These are phyloP conservation scores for Ophiobolus disseminans DNA, from an alignment of 2,329 filamentous ascomycete genomes.

Conservation along the genomic window DNA sequence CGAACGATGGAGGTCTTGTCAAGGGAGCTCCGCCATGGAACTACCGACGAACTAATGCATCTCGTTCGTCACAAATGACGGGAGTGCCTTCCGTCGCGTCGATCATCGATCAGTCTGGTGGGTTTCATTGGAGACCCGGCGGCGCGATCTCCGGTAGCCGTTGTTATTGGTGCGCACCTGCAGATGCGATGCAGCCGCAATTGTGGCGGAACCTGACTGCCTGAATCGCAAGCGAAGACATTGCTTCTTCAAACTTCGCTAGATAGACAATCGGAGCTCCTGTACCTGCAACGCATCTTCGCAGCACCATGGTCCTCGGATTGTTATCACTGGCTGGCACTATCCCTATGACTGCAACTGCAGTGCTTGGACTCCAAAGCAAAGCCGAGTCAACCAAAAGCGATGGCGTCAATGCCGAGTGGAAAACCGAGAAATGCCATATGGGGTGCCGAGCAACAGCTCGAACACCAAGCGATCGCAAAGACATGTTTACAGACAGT, in stretches of 20 bases:
- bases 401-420: constrained; percentile 19
- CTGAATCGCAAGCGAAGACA: not conserved
- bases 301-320: constrained; percentile 22
- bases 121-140: not conserved
- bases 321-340: constrained; percentile 21
- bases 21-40: too few species aligned
- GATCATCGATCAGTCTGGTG: constrained; percentile 13
- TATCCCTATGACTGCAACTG: constrained; percentile 27
- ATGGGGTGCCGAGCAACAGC: constrained; percentile 24
- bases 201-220: not conserved
- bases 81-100: constrained; percentile 15
- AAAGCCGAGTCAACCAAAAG: constrained; percentile 26
- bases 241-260: not conserved
- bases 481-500: constrained; percentile 22
- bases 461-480: constrained; percentile 24
- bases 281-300: too few species aligned
- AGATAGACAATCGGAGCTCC: not conserved
- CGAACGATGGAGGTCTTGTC: too few species aligned
- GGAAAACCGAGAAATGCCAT: constrained; percentile 31
- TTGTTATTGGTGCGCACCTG: constrained; percentile 4
- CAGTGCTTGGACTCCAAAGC: constrained; percentile 27
- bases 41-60: constrained; percentile 16
- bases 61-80: constrained; percentile 22
- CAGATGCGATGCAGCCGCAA: not conserved
- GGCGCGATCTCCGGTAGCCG: not conserved